phyloP scores from a whole-genome alignment of 1,139 yeast genomes.

The Sugiyamaella novakii region DNA sequence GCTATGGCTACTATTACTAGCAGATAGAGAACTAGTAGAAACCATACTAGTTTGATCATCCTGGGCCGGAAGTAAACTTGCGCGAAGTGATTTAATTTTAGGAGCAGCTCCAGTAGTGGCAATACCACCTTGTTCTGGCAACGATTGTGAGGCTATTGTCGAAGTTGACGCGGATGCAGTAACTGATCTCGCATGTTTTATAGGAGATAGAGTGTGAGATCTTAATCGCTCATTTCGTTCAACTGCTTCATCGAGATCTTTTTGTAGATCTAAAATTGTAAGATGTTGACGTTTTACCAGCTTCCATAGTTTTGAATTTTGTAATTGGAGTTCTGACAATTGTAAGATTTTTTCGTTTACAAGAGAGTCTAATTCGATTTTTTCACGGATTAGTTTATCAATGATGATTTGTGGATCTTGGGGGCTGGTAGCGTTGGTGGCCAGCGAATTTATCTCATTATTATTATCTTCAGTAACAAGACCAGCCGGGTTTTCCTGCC shows the following conservation, averaged over 20 bases:
- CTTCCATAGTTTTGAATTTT: conserved; percentile 38
- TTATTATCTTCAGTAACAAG: too few relatives aligned
- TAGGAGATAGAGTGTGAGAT: conserved; percentile 13
- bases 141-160: conserved; percentile 9
- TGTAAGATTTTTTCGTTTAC: conserved; percentile 29
- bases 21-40: background rate
- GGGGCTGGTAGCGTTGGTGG: background rate
- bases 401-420: conserved; percentile 6
- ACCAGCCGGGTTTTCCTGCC: too few relatives aligned
- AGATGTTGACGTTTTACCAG: conserved; percentile 38
- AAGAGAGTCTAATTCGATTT: conserved; percentile 22
- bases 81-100: background rate
- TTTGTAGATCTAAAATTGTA: conserved; percentile 38
- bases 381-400: background rate
- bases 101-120: background rate
- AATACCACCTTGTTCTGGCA: conserved; percentile 1
- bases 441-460: too few relatives aligned
- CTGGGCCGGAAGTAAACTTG: background rate
- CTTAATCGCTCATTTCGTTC: conserved; percentile 29
- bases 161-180: conserved; percentile 11
- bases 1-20: background rate
- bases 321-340: conserved; percentile 32
- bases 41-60: background rate
- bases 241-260: conserved; percentile 35
- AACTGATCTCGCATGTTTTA: conserved; percentile 5